Evolutionary conservation across 1,284 basidiomycete genomes (phyloP).

Genomic region (Volvariella volvacea): DNA sequence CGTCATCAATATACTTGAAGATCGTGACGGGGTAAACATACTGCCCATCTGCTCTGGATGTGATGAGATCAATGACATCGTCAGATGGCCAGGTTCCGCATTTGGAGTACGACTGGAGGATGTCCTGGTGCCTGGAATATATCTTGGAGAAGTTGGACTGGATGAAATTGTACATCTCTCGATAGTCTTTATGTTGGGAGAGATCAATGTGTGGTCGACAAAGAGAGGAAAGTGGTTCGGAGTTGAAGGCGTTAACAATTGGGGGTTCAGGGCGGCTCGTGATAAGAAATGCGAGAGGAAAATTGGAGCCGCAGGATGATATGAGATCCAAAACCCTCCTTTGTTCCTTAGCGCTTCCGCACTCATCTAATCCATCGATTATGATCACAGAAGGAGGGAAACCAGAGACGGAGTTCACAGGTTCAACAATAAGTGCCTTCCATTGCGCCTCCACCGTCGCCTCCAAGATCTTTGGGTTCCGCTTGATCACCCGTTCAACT

Average conservation of each 20-base stretch:
- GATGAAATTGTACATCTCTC: too few relatives aligned
- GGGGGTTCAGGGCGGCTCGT: neutral
- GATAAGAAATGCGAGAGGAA: neutral
- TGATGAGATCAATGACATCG: slow-evolving; percentile 10
- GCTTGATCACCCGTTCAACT: neutral
- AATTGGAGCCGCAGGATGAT: neutral
- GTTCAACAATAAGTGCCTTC: neutral
- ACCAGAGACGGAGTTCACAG: neutral
- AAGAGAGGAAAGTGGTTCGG: neutral
- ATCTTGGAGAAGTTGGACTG: too few relatives aligned
- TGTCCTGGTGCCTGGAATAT: too few relatives aligned
- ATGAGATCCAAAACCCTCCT: neutral
- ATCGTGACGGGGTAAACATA: slow-evolving; percentile 11
- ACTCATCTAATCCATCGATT: slow-evolving; percentile 1
- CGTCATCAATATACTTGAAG: slow-evolving; percentile 11
- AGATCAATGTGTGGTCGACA: too few relatives aligned
- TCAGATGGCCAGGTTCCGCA: slow-evolving; percentile 10
- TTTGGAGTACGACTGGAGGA: neutral
- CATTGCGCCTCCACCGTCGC: neutral
- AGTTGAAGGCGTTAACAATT: neutral
- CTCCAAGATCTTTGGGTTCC: neutral
- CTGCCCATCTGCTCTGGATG: slow-evolving; percentile 9
- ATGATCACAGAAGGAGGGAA: neutral
- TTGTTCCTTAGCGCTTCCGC: neutral
- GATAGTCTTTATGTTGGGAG: too few relatives aligned